Base-by-base conservation (phyloP, 2,329 filamentous ascomycete species). In the Aureobasidium mangrovei region DNA sequence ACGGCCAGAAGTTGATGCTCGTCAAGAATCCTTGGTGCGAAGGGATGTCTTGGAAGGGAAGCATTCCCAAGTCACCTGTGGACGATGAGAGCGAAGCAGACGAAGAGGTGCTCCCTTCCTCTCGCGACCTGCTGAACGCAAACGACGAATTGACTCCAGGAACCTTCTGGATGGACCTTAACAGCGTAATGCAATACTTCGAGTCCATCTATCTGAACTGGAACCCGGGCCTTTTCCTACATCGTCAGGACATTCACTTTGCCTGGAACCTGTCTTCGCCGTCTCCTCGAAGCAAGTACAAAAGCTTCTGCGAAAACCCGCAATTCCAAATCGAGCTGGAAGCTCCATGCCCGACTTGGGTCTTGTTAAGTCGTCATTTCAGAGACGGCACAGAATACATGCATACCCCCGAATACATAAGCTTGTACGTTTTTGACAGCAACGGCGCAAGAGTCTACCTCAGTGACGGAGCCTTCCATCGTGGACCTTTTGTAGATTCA, bases 11-110 rank as follows among this genome's bases (percentile, higher is more conserved):
- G 27, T 77, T 85, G 49, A 74, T 97, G 49, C 76, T 96, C 0
- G 79, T 98, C 59, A 98, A 98, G 70, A 98, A 98, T 64, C 93
- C 93, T 2, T 98, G 93, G 93, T 86, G 86, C 49, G 84, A 91
- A 64, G 89, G 88, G 3, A 82, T 84, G 41, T 79, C 83, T 5
- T 90, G 85, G 85, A 83, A 80, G 59, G 84, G 82, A 36, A 75
- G 68, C 3, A 57, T 54, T 24, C 56, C 40, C 4, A 51, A 40
- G 12, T 46, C 51, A 4, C 49, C 45, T 7, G 24, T 29, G 3
- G 28, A 53, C n/a, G 31, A 53, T 8, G 45, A 28, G 18, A 33
- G 29, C 18, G 33, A 36, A 10, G 60, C 63, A n/a, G 62, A 64
- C n/a, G 48, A 58, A 8, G 60, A 59, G n/a, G 57, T 63, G 2